A percentile compares a stretch with the other conserved stretches of the same genome.
phyloP scores from a whole-genome alignment of 2,329 filamentous ascomycete species.

The Penicillium griseofulvum region DNA sequence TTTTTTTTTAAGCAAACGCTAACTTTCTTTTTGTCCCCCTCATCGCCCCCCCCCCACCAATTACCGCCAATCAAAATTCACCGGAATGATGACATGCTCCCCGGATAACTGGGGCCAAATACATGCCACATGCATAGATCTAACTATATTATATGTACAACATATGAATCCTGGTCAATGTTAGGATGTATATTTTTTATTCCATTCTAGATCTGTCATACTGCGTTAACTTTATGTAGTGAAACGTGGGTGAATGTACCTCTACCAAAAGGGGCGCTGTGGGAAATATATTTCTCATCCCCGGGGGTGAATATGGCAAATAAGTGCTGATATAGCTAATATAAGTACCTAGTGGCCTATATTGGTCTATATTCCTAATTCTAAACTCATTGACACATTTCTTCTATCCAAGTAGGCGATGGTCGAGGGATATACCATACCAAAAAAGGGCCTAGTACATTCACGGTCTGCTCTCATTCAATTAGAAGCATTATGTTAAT shows the following conservation, averaged over 20 bases:
- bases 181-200: not conserved
- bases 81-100: slow-evolving; percentile 5
- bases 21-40: slow-evolving; percentile 10
- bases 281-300: not conserved
- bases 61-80: slow-evolving; percentile 1
- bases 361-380: not conserved
- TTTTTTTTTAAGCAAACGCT: slow-evolving; percentile 6
- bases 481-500: too few species aligned
- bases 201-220: not conserved
- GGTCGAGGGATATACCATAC: too few species aligned
- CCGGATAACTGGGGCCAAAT: not conserved
- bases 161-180: not conserved
- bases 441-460: too few species aligned
- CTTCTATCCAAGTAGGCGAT: too few species aligned
- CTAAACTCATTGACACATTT: not conserved
- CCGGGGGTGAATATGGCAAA: not conserved
- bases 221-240: not conserved
- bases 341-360: too few species aligned
- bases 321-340: not conserved
- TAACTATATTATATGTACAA: too few species aligned
- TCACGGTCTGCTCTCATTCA: too few species aligned
- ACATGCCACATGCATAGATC: not conserved
- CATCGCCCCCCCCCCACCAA: slow-evolving; percentile 7
- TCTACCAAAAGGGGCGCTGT: not conserved
- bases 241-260: not conserved